These are phyloP conservation scores for Calocera cornea DNA, from an alignment of 768 basidiomycete genomes.

Conservation along the genomic window DNA sequence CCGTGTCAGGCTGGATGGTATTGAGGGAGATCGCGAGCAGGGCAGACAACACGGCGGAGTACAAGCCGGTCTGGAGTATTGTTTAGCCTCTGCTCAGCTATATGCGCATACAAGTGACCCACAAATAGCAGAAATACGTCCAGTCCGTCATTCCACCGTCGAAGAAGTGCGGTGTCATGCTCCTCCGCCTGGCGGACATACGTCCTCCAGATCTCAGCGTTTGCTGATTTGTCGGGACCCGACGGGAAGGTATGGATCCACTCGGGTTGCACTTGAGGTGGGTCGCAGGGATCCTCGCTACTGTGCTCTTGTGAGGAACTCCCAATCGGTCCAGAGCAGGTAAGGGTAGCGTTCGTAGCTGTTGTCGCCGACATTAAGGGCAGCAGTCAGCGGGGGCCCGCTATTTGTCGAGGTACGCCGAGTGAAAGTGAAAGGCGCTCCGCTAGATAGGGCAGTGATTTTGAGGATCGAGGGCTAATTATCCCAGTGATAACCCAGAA, in stretches of 20 bases:
- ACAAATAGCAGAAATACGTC: conserved; percentile 32
- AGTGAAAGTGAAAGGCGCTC: no score
- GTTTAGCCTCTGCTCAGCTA: background rate
- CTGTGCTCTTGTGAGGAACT: no score
- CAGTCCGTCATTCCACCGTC: conserved; percentile 32
- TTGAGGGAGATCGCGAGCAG: conserved; percentile 21
- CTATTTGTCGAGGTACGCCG: no score
- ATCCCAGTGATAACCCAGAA: no score
- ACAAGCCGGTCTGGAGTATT: conserved; percentile 23
- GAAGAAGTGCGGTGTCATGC: conserved; percentile 23
- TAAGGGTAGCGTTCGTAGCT: no score
- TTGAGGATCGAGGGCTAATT: no score
- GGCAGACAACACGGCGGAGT: conserved; percentile 21
- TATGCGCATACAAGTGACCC: background rate
- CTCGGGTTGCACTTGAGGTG: background rate
- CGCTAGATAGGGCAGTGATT: no score
- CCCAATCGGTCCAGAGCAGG: no score
- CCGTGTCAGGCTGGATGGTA: conserved; percentile 15
- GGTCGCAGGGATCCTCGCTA: no score
- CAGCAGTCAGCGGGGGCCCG: no score
- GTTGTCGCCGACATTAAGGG: no score
- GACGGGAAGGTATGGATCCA: background rate
- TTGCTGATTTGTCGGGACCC: background rate
- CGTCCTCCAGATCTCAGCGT: conserved; percentile 24
- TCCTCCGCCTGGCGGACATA: conserved; percentile 28